Evolutionary conservation across 2,329 filamentous ascomycete species (phyloP).

Genomic region (Aureobasidium sp.): DNA sequence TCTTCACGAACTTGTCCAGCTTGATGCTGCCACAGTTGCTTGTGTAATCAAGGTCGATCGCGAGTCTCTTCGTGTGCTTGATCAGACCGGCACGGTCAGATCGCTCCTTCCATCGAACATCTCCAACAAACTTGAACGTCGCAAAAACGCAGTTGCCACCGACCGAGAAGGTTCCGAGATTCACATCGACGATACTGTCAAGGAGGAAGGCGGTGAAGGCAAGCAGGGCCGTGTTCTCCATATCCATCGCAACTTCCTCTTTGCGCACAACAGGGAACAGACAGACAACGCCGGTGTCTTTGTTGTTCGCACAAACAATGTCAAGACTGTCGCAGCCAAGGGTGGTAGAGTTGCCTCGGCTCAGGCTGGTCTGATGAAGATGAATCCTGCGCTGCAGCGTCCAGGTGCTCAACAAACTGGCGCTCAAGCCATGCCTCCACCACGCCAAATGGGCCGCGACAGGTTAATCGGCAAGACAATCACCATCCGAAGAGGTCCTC

Average conservation of each 20-base stretch:
- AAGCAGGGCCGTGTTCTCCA: constrained; percentile 86
- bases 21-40: constrained; percentile 86
- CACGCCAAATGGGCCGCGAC: constrained; percentile 69
- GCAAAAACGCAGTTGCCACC: constrained; percentile 74
- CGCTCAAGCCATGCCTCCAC: constrained; percentile 58
- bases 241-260: constrained; percentile 87
- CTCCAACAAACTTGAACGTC: constrained; percentile 75
- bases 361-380: constrained; percentile 76
- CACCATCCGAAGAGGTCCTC: constrained; percentile 75
- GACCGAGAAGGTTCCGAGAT: constrained; percentile 93
- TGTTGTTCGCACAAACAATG: constrained; percentile 76
- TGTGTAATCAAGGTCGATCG: constrained; percentile 93
- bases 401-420: constrained; percentile 49
- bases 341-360: constrained; percentile 66
- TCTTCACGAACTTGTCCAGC: constrained; percentile 86
- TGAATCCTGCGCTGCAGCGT: constrained; percentile 84
- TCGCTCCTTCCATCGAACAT: constrained; percentile 87
- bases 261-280: constrained; percentile 75
- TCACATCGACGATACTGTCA: constrained; percentile 81
- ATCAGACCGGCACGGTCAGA: constrained; percentile 79
- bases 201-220: constrained; percentile 79
- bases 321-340: constrained; percentile 89
- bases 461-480: constrained; percentile 85
- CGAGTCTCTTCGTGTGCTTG: constrained; percentile 80
- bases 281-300: constrained; percentile 87